phyloP scores from a whole-genome alignment of 768 basidiomycete species.

The Tylopilus cervinicoccineus region DNA sequence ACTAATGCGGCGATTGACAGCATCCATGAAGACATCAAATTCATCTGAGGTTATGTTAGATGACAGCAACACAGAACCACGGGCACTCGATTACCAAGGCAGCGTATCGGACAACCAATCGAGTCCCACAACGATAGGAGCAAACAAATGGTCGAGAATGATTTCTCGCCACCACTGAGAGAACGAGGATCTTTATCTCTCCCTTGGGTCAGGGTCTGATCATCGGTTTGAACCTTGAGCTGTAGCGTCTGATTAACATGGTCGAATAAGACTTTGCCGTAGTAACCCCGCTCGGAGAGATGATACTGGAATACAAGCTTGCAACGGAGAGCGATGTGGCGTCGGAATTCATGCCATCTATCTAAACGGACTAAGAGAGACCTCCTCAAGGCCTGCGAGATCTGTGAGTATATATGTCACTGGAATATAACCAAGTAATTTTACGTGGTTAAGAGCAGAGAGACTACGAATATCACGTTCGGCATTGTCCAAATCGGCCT shows the following conservation, averaged over 20 bases:
- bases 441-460: conserved; percentile 60
- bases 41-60: conserved; percentile 57
- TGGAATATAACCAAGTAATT: conserved; percentile 2
- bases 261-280: conserved; percentile 85
- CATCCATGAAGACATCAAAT: conserved; percentile 98
- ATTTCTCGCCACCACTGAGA: conserved; percentile 92
- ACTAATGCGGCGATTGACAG: conserved; percentile 84
- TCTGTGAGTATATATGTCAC: conserved; percentile 6
- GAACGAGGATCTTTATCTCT: conserved; percentile 82
- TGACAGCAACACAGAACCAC: neutral
- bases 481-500: conserved; percentile 54
- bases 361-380: conserved; percentile 63
- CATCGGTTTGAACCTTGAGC: conserved; percentile 83
- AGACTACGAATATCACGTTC: conserved; percentile 62
- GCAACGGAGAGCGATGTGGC: conserved; percentile 85
- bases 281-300: conserved; percentile 83
- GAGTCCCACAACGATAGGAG: conserved; percentile 95
- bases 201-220: conserved; percentile 60
- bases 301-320: conserved; percentile 78
- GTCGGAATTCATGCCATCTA: conserved; percentile 85
- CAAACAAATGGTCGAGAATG: conserved; percentile 93
- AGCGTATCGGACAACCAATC: conserved; percentile 89
- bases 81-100: conserved; percentile 57
- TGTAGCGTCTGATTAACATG: conserved; percentile 61
- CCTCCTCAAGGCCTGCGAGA: conserved; percentile 54